These are phyloP conservation scores for Ogataea dorogensis DNA, from an alignment of 805 yeast species.

Conservation along the genomic window DNA sequence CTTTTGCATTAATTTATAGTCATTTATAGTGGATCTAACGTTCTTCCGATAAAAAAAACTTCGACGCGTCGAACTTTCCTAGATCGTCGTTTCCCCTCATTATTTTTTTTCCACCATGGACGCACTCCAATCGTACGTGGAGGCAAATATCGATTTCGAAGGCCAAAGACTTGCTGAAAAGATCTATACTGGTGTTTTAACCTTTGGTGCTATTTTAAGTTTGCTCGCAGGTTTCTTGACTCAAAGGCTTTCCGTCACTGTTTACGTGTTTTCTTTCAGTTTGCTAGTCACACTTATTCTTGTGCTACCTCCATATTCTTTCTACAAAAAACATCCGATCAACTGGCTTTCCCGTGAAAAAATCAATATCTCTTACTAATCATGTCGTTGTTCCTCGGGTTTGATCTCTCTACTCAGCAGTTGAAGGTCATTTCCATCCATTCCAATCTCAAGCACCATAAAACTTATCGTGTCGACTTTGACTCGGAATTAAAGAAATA, in stretches of 20 bases:
- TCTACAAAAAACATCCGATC: slow-evolving; percentile 48
- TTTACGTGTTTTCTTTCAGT: slow-evolving; percentile 40
- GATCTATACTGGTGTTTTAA: slow-evolving; percentile 28
- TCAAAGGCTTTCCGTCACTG: slow-evolving; percentile 41
- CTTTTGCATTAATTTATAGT: no score
- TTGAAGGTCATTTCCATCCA: slow-evolving; percentile 70
- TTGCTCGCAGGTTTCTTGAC: slow-evolving; percentile 47
- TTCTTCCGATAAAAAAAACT: not conserved
- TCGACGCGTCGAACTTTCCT: slow-evolving; percentile 7
- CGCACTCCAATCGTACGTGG: slow-evolving; percentile 20
- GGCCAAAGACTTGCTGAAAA: slow-evolving; percentile 49
- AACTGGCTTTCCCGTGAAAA: slow-evolving; percentile 40
- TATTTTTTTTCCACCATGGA: slow-evolving; percentile 19
- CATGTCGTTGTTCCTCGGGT: slow-evolving; percentile 54
- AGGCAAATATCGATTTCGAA: slow-evolving; percentile 46
- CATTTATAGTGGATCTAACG: no score
- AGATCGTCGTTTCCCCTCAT: slow-evolving; percentile 7
- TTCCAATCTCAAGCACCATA: slow-evolving; percentile 48
- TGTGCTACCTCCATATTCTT: slow-evolving; percentile 59
- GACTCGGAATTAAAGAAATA: slow-evolving; percentile 63
- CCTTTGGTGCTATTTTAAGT: slow-evolving; percentile 38
- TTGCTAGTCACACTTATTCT: slow-evolving; percentile 35
- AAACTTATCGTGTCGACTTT: slow-evolving; percentile 67
- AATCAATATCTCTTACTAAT: slow-evolving; percentile 18
- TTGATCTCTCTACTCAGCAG: slow-evolving; percentile 90